Conservation (phyloP, 2,329 filamentous ascomycete genomes). For the Epicoccum nigrum region DNA sequence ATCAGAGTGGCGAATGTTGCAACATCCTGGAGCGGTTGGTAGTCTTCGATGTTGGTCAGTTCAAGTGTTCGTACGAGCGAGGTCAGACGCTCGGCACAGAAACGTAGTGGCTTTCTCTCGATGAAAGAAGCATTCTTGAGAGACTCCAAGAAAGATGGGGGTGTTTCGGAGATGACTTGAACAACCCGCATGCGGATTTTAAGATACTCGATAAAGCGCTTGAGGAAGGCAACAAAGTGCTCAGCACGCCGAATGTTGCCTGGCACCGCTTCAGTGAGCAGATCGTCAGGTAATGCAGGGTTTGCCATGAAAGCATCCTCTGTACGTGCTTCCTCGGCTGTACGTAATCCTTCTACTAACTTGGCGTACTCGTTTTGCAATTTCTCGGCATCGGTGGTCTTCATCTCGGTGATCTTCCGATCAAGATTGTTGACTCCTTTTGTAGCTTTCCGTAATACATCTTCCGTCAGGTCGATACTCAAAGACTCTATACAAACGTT, state of each 20-base stretch:
- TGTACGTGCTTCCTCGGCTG: slow-evolving; percentile 85
- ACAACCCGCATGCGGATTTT: slow-evolving; percentile 98
- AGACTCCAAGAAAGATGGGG: slow-evolving; percentile 89
- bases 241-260: slow-evolving; percentile 96
- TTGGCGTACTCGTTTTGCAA: slow-evolving; percentile 95
- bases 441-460: slow-evolving; percentile 88
- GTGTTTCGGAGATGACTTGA: slow-evolving; percentile 96
- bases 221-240: slow-evolving; percentile 93
- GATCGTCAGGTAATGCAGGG: slow-evolving; percentile 88
- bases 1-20: slow-evolving; percentile 96
- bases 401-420: slow-evolving; percentile 90
- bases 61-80: slow-evolving; percentile 94
- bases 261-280: slow-evolving; percentile 93
- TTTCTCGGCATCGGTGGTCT: slow-evolving; percentile 91
- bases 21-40: slow-evolving; percentile 94
- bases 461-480: slow-evolving; percentile 95
- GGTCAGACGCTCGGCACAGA: slow-evolving; percentile 92
- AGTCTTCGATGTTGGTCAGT: slow-evolving; percentile 97
- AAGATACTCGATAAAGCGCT: slow-evolving; percentile 96
- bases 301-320: slow-evolving; percentile 98
- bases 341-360: slow-evolving; percentile 86
- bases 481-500: slow-evolving; percentile 98
- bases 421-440: slow-evolving; percentile 91
- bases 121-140: slow-evolving; percentile 97
- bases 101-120: slow-evolving; percentile 90